Evolutionary conservation across 1,284 basidiomycete species (phyloP).

Genomic region (Inonotus hispidus): DNA sequence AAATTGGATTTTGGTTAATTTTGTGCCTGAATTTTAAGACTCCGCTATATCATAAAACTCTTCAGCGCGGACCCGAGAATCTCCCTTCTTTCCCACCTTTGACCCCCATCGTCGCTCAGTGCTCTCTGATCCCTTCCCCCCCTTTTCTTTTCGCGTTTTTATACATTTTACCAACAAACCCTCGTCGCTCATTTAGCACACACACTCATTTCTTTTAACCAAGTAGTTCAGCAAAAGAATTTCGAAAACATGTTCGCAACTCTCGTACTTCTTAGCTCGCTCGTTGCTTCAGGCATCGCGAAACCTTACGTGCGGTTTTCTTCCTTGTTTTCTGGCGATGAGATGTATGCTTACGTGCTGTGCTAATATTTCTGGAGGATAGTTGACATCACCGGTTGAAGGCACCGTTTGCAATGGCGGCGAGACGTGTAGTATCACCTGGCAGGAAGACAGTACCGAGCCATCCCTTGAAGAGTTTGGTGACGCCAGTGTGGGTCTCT

Average conservation of each 20-base stretch:
- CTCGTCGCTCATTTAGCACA: constrained; percentile 11
- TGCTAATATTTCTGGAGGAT: not conserved
- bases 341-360: too few relatives aligned
- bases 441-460: constrained; percentile 58
- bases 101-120: not conserved
- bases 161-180: not conserved
- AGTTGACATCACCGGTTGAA: constrained; percentile 60
- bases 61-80: not conserved
- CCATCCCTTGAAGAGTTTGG: constrained; percentile 61
- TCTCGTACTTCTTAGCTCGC: constrained; percentile 45
- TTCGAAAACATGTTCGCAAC: constrained; percentile 44
- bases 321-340: constrained; percentile 8
- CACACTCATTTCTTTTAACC: constrained; percentile 16
- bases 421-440: constrained; percentile 50
- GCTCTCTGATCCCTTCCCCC: not conserved
- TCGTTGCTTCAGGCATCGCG: constrained; percentile 50
- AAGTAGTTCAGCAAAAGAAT: constrained; percentile 19
- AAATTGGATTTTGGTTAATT: not conserved
- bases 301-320: constrained; percentile 48
- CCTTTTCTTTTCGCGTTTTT: not conserved
- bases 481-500: constrained; percentile 57
- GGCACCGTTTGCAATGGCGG: constrained; percentile 54
- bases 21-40: constrained; percentile 6
- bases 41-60: constrained; percentile 6
- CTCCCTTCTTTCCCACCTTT: not conserved